Evolutionary conservation across 2,329 filamentous ascomycete genomes (phyloP).

Genomic region (Calonectria pseudoturangicola): DNA sequence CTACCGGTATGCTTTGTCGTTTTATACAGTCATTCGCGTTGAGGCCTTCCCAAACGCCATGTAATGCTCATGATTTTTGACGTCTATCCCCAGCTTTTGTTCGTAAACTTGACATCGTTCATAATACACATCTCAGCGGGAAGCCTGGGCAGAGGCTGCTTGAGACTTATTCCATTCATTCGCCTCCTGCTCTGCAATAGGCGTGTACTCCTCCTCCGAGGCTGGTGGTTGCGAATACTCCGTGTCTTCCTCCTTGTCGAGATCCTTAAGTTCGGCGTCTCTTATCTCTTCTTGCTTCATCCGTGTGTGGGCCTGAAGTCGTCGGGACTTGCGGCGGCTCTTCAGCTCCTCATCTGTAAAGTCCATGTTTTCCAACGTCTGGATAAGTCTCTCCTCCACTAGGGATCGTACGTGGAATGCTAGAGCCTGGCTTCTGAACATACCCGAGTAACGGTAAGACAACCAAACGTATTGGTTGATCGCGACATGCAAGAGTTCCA

Average conservation of each 20-base stretch:
- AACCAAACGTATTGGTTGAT: slow-evolving; percentile 95
- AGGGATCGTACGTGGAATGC: slow-evolving; percentile 87
- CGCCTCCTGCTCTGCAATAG: neutral
- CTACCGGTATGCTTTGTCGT: neutral
- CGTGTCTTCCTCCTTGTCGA: slow-evolving; percentile 47
- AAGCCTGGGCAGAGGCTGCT: slow-evolving; percentile 6
- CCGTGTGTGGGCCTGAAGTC: slow-evolving; percentile 48
- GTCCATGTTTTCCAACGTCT: slow-evolving; percentile 69
- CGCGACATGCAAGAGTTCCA: slow-evolving; percentile 88
- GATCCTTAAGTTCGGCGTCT: slow-evolving; percentile 42
- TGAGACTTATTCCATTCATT: slow-evolving; percentile 4
- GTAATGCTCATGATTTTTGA: slow-evolving; percentile 2
- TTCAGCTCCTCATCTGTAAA: slow-evolving; percentile 62
- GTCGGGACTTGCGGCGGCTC: slow-evolving; percentile 48
- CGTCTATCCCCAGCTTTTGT: slow-evolving; percentile 1
- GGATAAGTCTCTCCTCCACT: slow-evolving; percentile 83
- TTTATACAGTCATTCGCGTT: slow-evolving; percentile 12
- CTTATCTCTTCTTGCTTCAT: slow-evolving; percentile 37
- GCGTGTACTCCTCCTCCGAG: slow-evolving; percentile 32
- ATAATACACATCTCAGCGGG: slow-evolving; percentile 22
- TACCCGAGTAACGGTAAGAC: slow-evolving; percentile 88
- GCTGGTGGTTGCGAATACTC: slow-evolving; percentile 39
- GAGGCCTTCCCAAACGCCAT: slow-evolving; percentile 15
- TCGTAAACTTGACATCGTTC: slow-evolving; percentile 15
- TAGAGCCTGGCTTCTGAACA: slow-evolving; percentile 84